A percentile compares a stretch with the other conserved stretches of the same genome.
Conservation (phyloP, 2,329 filamentous ascomycete species). For the Calonectria pteridis region DNA sequence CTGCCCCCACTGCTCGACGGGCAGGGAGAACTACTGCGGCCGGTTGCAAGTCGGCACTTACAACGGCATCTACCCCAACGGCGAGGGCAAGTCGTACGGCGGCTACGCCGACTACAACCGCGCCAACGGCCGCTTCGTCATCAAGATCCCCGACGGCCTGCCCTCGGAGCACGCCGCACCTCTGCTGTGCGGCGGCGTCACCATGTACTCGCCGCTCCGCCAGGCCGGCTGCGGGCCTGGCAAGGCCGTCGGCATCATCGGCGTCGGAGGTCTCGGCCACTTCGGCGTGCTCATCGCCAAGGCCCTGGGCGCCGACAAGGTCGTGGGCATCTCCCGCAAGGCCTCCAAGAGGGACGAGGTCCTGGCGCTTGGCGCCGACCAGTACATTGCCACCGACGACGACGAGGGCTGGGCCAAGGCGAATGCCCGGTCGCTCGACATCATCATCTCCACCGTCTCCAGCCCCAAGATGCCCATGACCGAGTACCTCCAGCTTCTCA, state of each 20-base stretch:
- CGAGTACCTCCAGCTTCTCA: constrained; percentile 71
- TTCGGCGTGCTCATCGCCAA: constrained; percentile 76
- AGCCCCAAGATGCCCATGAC: constrained; percentile 67
- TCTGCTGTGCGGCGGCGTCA: constrained; percentile 87
- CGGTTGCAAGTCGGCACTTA: constrained; percentile 69
- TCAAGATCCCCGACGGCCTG: constrained; percentile 80
- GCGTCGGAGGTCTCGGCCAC: constrained; percentile 76
- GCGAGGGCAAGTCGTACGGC: constrained; percentile 70
- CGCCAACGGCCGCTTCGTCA: constrained; percentile 51
- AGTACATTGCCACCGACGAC: constrained; percentile 68
- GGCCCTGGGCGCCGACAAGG: constrained; percentile 71
- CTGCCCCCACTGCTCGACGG: constrained; percentile 42
- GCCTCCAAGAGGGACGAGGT: constrained; percentile 69
- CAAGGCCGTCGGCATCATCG: constrained; percentile 74
- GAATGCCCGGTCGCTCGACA: constrained; percentile 72
- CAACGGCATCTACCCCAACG: constrained; percentile 66
- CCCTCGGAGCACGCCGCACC: constrained; percentile 73
- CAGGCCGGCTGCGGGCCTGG: constrained; percentile 56
- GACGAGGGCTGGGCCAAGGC: constrained; percentile 63
- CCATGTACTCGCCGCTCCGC: constrained; percentile 80
- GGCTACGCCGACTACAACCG: constrained; percentile 62
- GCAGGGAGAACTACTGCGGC: constrained; percentile 77
- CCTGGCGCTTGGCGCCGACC: constrained; percentile 65
- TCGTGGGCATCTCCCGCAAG: constrained; percentile 69
- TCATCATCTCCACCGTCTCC: constrained; percentile 78